phyloP scores from a whole-genome alignment of 2,329 filamentous ascomycete genomes.

The Coniella vitis region DNA sequence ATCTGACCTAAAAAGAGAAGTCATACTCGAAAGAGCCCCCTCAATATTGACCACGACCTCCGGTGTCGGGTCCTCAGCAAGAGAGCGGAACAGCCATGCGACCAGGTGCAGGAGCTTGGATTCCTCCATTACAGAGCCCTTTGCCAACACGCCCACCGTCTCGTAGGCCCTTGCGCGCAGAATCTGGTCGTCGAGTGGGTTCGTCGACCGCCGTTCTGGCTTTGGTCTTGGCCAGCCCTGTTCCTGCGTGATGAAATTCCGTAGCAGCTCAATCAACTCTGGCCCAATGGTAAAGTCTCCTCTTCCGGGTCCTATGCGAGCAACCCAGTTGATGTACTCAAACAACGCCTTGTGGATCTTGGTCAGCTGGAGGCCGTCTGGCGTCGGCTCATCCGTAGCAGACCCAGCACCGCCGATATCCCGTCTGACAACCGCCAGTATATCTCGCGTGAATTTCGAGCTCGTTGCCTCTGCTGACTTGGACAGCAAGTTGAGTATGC shows the following conservation, averaged over 20 bases:
- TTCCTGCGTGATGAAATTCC: conserved; percentile 60
- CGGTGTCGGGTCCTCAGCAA: conserved; percentile 70
- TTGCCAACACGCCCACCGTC: conserved; percentile 75
- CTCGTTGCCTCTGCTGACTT: conserved; percentile 67
- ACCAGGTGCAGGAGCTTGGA: conserved; percentile 49
- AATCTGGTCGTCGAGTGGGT: conserved; percentile 51
- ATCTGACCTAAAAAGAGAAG: conserved; percentile 34
- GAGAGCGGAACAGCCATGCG: conserved; percentile 73
- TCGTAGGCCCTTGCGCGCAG: conserved; percentile 82
- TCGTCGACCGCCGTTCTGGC: conserved; percentile 17
- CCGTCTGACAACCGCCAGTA: conserved; percentile 64
- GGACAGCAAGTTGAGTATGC: conserved; percentile 67
- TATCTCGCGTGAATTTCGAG: conserved; percentile 52
- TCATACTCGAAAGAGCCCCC: conserved; percentile 73
- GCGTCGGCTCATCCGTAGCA: conserved; percentile 22
- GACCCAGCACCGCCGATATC: conserved; percentile 40
- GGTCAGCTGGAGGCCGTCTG: conserved; percentile 62
- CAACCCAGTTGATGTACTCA: conserved; percentile 80
- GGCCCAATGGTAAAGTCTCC: conserved; percentile 60
- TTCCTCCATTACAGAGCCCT: conserved; percentile 52
- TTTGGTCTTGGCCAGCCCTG: conserved; percentile 73
- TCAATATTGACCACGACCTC: conserved; percentile 83
- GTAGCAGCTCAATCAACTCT: conserved; percentile 61
- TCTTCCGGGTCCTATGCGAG: conserved; percentile 58
- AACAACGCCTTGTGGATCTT: conserved; percentile 81